Evolutionary conservation across 2,329 filamentous ascomycete species (phyloP).

Genomic region (Exophiala aquamarina): DNA sequence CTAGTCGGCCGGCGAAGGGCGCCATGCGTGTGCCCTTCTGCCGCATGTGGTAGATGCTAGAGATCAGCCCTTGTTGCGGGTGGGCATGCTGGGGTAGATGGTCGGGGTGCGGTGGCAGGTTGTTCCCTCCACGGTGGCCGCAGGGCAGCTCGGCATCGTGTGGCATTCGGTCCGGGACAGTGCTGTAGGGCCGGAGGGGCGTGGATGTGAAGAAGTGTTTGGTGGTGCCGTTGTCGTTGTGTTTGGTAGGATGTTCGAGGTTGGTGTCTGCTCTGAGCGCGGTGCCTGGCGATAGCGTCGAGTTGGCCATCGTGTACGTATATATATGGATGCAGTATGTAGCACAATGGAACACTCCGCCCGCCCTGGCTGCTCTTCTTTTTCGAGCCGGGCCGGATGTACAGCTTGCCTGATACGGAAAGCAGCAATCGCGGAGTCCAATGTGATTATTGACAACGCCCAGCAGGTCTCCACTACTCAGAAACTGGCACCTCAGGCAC

Average conservation of each 20-base stretch:
- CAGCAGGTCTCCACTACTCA: no score
- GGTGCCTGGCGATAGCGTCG: no score
- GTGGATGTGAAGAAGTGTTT: neutral
- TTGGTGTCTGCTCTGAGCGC: no score
- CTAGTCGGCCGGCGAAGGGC: conserved; percentile 37
- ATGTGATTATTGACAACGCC: no score
- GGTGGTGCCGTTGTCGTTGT: neutral
- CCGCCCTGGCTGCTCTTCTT: no score
- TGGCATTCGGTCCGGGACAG: conserved; percentile 3
- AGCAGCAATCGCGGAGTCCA: no score
- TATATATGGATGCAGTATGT: no score
- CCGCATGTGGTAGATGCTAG: neutral
- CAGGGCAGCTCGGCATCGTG: neutral
- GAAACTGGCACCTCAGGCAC: no score
- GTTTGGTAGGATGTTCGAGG: neutral
- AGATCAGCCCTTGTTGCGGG: neutral
- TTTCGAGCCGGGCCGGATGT: no score
- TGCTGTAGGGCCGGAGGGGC: neutral
- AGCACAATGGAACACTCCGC: no score
- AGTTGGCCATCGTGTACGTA: no score
- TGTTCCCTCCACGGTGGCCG: conserved; percentile 1
- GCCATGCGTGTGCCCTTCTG: conserved; percentile 3
- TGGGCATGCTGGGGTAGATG: neutral
- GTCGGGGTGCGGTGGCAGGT: neutral
- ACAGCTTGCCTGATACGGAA: no score